These are phyloP conservation scores for Parascedosporium putredinis DNA, from an alignment of 2,329 filamentous ascomycete species.

Conservation along the genomic window DNA sequence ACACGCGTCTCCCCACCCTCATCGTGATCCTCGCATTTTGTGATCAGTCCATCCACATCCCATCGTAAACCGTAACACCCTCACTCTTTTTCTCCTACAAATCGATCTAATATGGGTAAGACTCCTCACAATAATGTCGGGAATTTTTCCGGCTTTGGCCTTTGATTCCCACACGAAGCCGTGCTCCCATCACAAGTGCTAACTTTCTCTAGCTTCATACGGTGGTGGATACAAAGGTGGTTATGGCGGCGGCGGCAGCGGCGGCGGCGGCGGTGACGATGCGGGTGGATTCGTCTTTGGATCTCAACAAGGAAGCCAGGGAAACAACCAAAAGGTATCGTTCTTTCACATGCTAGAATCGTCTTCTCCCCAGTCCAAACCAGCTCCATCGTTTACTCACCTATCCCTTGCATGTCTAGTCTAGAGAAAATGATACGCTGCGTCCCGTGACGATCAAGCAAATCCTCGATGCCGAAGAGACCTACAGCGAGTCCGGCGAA, in stretches of 20 bases:
- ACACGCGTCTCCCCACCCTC: neutral
- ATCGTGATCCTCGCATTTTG: too few species aligned
- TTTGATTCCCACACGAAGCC: too few species aligned
- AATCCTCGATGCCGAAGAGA: slow-evolving; percentile 70
- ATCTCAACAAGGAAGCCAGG: slow-evolving; percentile 51
- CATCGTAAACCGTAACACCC: neutral
- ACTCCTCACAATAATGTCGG: too few species aligned
- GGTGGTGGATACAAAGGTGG: slow-evolving; percentile 16
- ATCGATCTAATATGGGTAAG: too few species aligned
- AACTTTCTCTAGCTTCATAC: neutral
- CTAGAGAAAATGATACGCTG: slow-evolving; percentile 72
- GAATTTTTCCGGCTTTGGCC: too few species aligned
- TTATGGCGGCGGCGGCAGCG: slow-evolving; percentile 36
- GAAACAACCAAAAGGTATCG: slow-evolving; percentile 34
- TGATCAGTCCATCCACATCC: neutral
- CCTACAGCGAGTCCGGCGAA: slow-evolving; percentile 54
- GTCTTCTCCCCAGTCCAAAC: neutral
- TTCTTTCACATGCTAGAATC: neutral
- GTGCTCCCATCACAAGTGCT: too few species aligned
- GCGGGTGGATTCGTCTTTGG: slow-evolving; percentile 52
- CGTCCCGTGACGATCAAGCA: slow-evolving; percentile 95
- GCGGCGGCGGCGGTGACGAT: slow-evolving; percentile 46
- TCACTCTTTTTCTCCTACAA: too few species aligned
- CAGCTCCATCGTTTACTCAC: neutral
- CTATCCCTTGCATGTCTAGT: slow-evolving; percentile 22